Evolutionary conservation across 768 basidiomycete genomes (phyloP), one percentile per base, ranked within the genome.

Genomic region (Xerocomellus chrysenteron): DNA sequence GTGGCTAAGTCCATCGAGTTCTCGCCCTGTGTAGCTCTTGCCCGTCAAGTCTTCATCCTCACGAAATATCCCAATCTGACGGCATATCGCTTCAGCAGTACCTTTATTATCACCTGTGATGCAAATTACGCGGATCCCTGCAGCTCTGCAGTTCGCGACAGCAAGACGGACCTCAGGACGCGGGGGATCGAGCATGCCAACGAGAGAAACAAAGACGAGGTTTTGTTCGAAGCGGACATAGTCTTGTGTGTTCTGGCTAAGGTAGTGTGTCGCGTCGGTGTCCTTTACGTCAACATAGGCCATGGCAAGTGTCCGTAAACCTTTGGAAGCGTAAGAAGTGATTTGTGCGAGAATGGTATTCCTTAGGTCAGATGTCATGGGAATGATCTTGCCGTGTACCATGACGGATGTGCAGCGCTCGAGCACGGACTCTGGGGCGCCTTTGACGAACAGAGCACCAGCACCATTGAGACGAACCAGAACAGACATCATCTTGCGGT

Each of bases 401-500:
- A 87, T 78, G 30, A 86, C 85, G 36, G 84, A 84, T 5, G 84
- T 84, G 73, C 94, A 97, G 42, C 91, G 85, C 48, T 97, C 94
- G 56, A 99, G 78, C 39, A 99, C 88, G 24, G 92, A 90, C 76
- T 99, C 96, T 8, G 96, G 96, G 3, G 96, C 96, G 37, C 96
- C 96, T 73, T 98, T 98, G 71, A 89, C 94, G 68, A 95, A 90
- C 6, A 98, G 79, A 9, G 89, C 82, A n/a, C 91, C 90, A 5
- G 73, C 73, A 2, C 81, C 82, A 54, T 85, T 82, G 53, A 85
- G 79, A 57, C 76, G 82, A 39, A 92, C 90, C 49, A 98, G 84
- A 50, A 98, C 95, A 21, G 96, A 97, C 96, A 98, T 98, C 86
- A 95, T 96, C 76, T 98, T 99, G 68, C 96, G 89, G 74, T 98